Base-by-base conservation (phyloP, 2,329 filamentous ascomycete genomes). In the Phialophora tarda region DNA sequence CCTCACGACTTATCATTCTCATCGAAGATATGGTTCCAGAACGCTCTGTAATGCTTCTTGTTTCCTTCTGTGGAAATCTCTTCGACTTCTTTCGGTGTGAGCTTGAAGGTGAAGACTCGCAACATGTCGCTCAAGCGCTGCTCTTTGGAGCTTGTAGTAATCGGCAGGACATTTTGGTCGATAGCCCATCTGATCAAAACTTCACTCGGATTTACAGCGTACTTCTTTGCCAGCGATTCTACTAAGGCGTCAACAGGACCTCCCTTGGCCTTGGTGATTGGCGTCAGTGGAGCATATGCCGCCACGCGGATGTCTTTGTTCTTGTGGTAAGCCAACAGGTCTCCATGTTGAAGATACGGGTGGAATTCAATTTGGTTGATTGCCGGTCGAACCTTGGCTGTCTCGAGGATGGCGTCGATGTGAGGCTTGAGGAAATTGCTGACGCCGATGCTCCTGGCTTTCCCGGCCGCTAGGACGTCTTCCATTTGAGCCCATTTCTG, bases 101-200 rank as follows among this genome's bases (percentile, higher is more conserved):
- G 73, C 69, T 84, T 84, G 76, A 89, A 89, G 0, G 82, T 84
- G 69, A 84, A 78, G 1, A 78, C 79, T 24, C 84, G 78, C 67
- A 88, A 72, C 71, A 88, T 88, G 72, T 87, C 84, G 64, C 79
- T 84, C 73, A 89, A 69, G 17, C 86, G 79, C 68, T 85, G 81
- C 75, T 88, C 86, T 73, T 88, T 89, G 57, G 80, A 78, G 64
- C 83, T 86, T 2, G 87, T 89, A 5, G 86, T 88, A 65, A 89
- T 82, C 0, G 84, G 77, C 17, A 88, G 81, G 64, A 84, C 75
- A 26, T 85, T 86, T 71, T 86, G 85, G 70, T 89, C 86, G 59
- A 89, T 82, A 57, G 82, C 84, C 86, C 86, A 89, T 59, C 87
- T 77, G 62, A 89, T 73, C 59, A 82, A 76, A 61, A 89, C 82